Evolutionary conservation across 2,329 filamentous ascomycete genomes (phyloP).

Genomic region (Microsporum audouinii): DNA sequence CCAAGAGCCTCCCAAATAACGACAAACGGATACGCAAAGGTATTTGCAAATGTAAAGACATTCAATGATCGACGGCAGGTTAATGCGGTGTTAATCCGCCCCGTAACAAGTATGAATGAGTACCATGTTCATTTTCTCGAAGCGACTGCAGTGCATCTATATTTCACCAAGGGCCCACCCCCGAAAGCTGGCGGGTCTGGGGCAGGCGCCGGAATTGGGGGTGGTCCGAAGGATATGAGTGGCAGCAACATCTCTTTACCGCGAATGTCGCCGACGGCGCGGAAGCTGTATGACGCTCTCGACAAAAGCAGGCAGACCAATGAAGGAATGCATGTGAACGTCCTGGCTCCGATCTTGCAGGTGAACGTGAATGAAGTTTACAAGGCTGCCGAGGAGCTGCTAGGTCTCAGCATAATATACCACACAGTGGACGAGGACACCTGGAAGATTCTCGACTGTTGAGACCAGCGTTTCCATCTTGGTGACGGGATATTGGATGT

Average conservation of each 20-base stretch:
- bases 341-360: conserved; percentile 55
- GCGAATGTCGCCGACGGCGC: conserved; percentile 46
- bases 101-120: conserved; percentile 78
- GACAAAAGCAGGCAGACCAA: conserved; percentile 57
- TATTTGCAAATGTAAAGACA: conserved; percentile 71
- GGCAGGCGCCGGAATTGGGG: conserved; percentile 30
- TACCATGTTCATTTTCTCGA: conserved; percentile 86
- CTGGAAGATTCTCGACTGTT: conserved; percentile 66
- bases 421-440: conserved; percentile 89
- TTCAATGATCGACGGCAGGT: conserved; percentile 78
- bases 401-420: conserved; percentile 64
- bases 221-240: conserved; percentile 21
- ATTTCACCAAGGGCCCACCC: conserved; percentile 60
- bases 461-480: neutral
- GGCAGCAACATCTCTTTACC: conserved; percentile 26
- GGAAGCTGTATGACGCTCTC: conserved; percentile 61
- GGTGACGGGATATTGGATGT: neutral
- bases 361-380: conserved; percentile 60
- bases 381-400: conserved; percentile 69
- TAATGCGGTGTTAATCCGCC: conserved; percentile 66
- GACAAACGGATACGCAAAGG: conserved; percentile 69
- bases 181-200: conserved; percentile 35
- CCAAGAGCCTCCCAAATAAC: conserved; percentile 47
- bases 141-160: conserved; percentile 76
- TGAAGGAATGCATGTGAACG: conserved; percentile 72